Conservation (phyloP, 176 grass and related monocot genomes). For the bread wheat (Triticum aestivum) region IWGSC_CS_RefSeq_v2.1 NC_057809.1:616827685-616828184, state of each 20-base stretch:
- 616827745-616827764: neutral
- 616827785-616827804: neutral
- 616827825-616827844: slow-evolving; percentile 36
- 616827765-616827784: neutral
- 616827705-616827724: neutral
- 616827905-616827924: slow-evolving; percentile 39
- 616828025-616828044: slow-evolving; percentile 23
- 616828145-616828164: slow-evolving; percentile 88
- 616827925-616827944: slow-evolving; percentile 55
- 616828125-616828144: slow-evolving; percentile 27
- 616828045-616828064: slow-evolving; percentile 12
- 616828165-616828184: slow-evolving; percentile 78
- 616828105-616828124: neutral
- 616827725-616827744: neutral
- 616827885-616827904: neutral
- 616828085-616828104: neutral
- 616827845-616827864: slow-evolving; percentile 24
- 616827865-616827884: neutral
- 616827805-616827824: neutral
- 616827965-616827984: slow-evolving; percentile 40
- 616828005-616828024: neutral
- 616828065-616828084: neutral
- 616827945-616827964: slow-evolving; percentile 62
- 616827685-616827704: neutral
- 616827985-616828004: neutral